phyloP scores from a whole-genome alignment of 108 stramenopile genomes.

The Parmales sp. region DNA sequence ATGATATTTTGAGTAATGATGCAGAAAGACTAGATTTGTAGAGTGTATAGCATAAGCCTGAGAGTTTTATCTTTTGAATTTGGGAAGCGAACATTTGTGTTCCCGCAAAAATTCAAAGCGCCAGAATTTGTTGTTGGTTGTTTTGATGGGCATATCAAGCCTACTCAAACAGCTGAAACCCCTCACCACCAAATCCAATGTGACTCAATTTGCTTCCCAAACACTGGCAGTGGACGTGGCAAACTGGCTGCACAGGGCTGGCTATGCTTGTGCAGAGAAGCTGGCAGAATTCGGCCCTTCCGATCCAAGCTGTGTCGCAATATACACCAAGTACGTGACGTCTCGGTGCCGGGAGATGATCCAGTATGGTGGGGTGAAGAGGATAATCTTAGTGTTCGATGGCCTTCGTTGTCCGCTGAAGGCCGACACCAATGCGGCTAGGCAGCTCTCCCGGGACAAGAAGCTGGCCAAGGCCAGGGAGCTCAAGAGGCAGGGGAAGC shows the following conservation, averaged over 20 bases:
- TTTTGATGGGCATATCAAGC: background rate
- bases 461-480: constrained; percentile 54
- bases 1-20: too few relatives aligned
- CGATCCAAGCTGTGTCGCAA: constrained; percentile 11
- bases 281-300: constrained; percentile 59
- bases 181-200: constrained; percentile 32
- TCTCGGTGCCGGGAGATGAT: constrained; percentile 56
- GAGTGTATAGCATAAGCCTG: too few relatives aligned
- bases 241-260: constrained; percentile 75
- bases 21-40: too few relatives aligned
- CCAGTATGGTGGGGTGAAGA: constrained; percentile 25
- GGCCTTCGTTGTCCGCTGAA: constrained; percentile 71
- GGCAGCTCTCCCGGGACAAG: constrained; percentile 41
- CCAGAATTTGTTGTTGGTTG: background rate
- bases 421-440: constrained; percentile 50
- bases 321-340: constrained; percentile 48
- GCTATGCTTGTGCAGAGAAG: constrained; percentile 57
- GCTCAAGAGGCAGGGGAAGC: constrained; percentile 24
- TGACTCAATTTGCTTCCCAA: constrained; percentile 44
- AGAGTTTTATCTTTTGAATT: too few relatives aligned
- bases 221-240: constrained; percentile 67
- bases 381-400: constrained; percentile 66
- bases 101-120: too few relatives aligned
- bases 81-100: too few relatives aligned
- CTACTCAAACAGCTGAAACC: background rate